A percentile compares a stretch with the other conserved stretches of the same genome.
These are phyloP conservation scores for Pythium coloratum DNA, from an alignment of 352 stramenopile genomes.

Conservation along the genomic window DNA sequence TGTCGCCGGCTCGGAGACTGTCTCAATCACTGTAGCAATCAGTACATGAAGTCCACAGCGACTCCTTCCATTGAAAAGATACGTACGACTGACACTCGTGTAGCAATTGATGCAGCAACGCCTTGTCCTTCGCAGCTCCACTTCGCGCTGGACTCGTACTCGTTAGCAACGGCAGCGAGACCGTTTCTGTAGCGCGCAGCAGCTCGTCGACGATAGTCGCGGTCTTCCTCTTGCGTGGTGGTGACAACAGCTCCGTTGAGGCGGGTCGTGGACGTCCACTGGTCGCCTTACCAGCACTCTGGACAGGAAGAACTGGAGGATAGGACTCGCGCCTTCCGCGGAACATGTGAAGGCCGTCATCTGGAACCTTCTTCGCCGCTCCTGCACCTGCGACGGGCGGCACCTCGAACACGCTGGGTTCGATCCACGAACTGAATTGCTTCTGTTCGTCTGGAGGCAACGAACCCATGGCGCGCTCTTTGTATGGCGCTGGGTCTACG, in stretches of 20 bases:
- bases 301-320: slow-evolving; percentile 16
- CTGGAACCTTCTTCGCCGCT: slow-evolving; percentile 37
- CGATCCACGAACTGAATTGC: slow-evolving; percentile 52
- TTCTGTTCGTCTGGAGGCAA: slow-evolving; percentile 11
- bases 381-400: slow-evolving; percentile 43
- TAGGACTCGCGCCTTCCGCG: slow-evolving; percentile 30
- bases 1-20: background rate
- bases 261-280: background rate
- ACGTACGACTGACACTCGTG: slow-evolving; percentile 47
- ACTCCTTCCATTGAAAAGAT: background rate
- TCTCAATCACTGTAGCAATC: background rate
- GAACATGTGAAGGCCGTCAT: slow-evolving; percentile 62
- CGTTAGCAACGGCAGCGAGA: slow-evolving; percentile 39
- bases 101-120: slow-evolving; percentile 44
- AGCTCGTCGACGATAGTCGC: slow-evolving; percentile 28
- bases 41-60: background rate
- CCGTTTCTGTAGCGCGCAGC: slow-evolving; percentile 14
- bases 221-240: slow-evolving; percentile 18
- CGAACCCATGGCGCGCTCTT: slow-evolving; percentile 1
- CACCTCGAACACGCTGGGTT: slow-evolving; percentile 31
- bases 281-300: background rate
- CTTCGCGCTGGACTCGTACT: slow-evolving; percentile 16
- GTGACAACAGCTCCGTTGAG: slow-evolving; percentile 7
- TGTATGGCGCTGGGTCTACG: background rate
- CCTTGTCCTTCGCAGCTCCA: slow-evolving; percentile 31